A percentile compares a stretch with the other conserved stretches of the same genome.
Conservation (phyloP, 2,329 filamentous ascomycete species). For the Trichoderma koningiopsis region DNA sequence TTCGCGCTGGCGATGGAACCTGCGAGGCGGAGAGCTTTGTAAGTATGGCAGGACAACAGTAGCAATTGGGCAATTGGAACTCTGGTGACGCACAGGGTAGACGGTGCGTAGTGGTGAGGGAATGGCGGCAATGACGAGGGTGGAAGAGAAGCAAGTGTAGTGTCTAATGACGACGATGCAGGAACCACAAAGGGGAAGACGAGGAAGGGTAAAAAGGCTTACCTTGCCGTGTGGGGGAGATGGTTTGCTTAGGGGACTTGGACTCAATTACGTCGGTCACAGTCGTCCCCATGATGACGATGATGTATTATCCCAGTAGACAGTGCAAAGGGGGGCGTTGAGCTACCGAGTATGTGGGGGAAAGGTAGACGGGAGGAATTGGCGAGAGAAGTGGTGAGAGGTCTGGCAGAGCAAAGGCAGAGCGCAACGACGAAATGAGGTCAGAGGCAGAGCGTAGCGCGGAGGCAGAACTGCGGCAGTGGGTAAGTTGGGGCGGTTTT, state of each 20-base stretch:
- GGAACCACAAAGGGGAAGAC: slow-evolving; percentile 28
- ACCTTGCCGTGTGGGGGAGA: slow-evolving; percentile 49
- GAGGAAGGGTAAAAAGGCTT: slow-evolving; percentile 34
- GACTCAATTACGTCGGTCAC: slow-evolving; percentile 47
- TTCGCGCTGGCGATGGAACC: slow-evolving; percentile 51
- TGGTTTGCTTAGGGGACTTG: slow-evolving; percentile 52
- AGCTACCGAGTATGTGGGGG: slow-evolving; percentile 36
- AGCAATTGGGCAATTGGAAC: slow-evolving; percentile 17
- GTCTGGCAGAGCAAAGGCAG: slow-evolving; percentile 28
- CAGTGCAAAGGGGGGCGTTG: slow-evolving; percentile 30
- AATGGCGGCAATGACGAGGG: slow-evolving; percentile 28
- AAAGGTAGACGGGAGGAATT: slow-evolving; percentile 32
- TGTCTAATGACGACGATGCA: slow-evolving; percentile 23
- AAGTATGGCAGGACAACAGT: slow-evolving; percentile 15
- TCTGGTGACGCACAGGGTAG: neutral
- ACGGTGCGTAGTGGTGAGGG: slow-evolving; percentile 16
- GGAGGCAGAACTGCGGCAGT: slow-evolving; percentile 29
- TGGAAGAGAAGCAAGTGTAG: slow-evolving; percentile 23
- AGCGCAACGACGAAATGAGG: slow-evolving; percentile 39
- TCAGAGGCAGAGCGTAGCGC: slow-evolving; percentile 39
- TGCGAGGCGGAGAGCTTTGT: slow-evolving; percentile 32
- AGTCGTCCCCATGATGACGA: slow-evolving; percentile 54
- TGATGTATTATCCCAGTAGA: slow-evolving; percentile 46
- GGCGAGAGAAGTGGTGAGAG: neutral
- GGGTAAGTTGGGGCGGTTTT: slow-evolving; percentile 19